Base-by-base conservation (phyloP, 1,284 basidiomycete species). In the Ceratobasidium sp. region DNA sequence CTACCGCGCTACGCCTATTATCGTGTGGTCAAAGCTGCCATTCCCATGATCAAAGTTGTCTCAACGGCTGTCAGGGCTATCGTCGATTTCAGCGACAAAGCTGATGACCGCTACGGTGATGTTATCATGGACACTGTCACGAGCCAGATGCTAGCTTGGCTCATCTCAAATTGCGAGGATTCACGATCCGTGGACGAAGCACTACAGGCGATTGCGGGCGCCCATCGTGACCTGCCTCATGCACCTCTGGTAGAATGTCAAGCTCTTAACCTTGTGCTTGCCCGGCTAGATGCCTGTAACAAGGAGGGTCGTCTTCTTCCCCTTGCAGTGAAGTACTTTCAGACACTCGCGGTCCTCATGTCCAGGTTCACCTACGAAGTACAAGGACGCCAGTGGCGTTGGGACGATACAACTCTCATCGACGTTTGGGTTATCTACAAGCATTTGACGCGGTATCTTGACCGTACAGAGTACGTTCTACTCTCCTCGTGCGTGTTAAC, bases 121-220 rank as follows among this genome's bases (percentile, higher is more conserved):
- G 61, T 51, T 36, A 49, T 33, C 11, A 66, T 66, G 62, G 62
- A 66, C 42, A 36, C 7, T 11, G 48, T 49, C 18, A 66, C 62
- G 4, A 63, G 61, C 46, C 44, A 49, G 18, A 63, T 48, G 42
- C 25, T 63, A 1, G 61, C 61, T 5, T 63, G 61, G 61, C 18
- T 63, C n/a, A 11, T 63, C 5, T 3, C 23, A 12, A 63, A 63
- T 30, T 46, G 61, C 11, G 61, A 63, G 11, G 46, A 46, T n/a
- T 9, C 61, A 21, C 30, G 14, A 6, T 63, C 61, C 1, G 30
- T 63, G 11, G 30, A 51, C 28, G 12, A 33, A 36, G 61, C 46
- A 11, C 46, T 63, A 6, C 61, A 49, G 7, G 44, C 61, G 14
- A 51, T 63, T 18, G 44, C 61, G 9, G 61, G 61, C 3, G 46